A percentile compares a stretch with the other conserved stretches of the same genome.
phyloP scores from a whole-genome alignment of 371 early-diverging fungal genomes.

The Syncephalastrum contaminatum region DNA sequence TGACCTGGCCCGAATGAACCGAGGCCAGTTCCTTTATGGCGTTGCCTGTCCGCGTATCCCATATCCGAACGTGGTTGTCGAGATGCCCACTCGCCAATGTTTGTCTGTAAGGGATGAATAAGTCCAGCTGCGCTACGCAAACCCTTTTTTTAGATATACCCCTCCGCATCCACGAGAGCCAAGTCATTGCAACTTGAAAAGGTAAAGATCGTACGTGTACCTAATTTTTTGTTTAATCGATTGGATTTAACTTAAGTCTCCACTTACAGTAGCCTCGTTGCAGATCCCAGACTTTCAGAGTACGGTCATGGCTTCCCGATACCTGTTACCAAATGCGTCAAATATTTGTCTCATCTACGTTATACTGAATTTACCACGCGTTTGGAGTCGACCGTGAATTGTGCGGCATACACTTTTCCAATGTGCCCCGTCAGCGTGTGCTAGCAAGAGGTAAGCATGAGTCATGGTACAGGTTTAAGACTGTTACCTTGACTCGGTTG shows the following conservation, averaged over 20 bases:
- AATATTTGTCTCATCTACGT: background rate
- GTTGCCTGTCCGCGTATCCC: constrained; percentile 86
- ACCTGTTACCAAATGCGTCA: constrained; percentile 39
- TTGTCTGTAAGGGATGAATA: constrained; percentile 5
- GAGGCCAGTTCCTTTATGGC: constrained; percentile 81
- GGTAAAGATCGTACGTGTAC: constrained; percentile 87
- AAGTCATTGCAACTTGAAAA: constrained; percentile 95
- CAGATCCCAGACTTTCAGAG: constrained; percentile 95
- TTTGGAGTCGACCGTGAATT: constrained; percentile 78
- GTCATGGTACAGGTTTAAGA: no score
- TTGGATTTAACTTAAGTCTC: background rate
- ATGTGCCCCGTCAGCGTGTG: constrained; percentile 95
- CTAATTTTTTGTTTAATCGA: constrained; percentile 24
- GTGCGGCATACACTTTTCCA: constrained; percentile 88
- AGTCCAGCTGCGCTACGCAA: background rate
- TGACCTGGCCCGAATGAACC: constrained; percentile 86
- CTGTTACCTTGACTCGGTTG: constrained; percentile 58
- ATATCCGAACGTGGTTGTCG: constrained; percentile 87
- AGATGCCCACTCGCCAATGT: constrained; percentile 84
- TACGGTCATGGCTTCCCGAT: constrained; percentile 94
- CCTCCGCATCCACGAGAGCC: constrained; percentile 79
- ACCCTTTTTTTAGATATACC: constrained; percentile 31
- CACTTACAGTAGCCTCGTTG: constrained; percentile 78
- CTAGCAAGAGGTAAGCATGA: constrained; percentile 31
- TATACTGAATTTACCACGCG: constrained; percentile 61